These are phyloP conservation scores for Sporothrix pseudoabietina DNA, from an alignment of 2,329 filamentous ascomycete genomes.

Conservation along the genomic window DNA sequence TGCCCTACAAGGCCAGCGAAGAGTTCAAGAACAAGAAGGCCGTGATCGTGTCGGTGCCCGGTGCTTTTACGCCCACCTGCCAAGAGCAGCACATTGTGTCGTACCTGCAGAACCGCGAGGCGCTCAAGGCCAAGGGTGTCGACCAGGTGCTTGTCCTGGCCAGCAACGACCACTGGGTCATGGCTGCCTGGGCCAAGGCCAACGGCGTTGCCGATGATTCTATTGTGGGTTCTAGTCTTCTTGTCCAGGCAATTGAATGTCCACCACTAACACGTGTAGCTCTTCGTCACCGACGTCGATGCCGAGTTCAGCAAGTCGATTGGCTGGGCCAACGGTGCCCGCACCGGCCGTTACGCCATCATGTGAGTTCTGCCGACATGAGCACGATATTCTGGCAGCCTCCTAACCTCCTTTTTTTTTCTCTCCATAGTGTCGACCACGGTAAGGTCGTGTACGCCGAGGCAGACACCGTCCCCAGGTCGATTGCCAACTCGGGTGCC, in stretches of 20 bases:
- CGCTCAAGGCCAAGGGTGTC: constrained; percentile 77
- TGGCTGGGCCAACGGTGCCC: neutral
- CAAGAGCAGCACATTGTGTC: constrained; percentile 77
- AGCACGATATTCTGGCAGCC: neutral
- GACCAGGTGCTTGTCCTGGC: constrained; percentile 81
- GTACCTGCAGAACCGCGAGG: constrained; percentile 71
- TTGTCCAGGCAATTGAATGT: neutral
- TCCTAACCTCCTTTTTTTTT: neutral
- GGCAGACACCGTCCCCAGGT: constrained; percentile 13
- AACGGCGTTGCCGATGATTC: constrained; percentile 73
- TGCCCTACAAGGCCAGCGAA: constrained; percentile 21
- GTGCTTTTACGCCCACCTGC: constrained; percentile 87
- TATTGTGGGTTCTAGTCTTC: constrained; percentile 47
- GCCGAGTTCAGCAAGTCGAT: constrained; percentile 11
- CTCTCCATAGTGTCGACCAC: constrained; percentile 3
- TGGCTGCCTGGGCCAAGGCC: constrained; percentile 89
- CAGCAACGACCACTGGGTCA: constrained; percentile 83
- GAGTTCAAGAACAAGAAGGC: constrained; percentile 50
- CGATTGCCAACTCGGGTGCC: constrained; percentile 2
- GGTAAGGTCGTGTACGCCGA: constrained; percentile 20
- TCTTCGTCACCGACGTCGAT: constrained; percentile 6
- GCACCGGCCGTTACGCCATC: constrained; percentile 9
- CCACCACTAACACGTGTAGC: neutral
- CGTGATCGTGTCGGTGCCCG: constrained; percentile 60
- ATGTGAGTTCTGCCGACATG: neutral